Evolutionary conservation across 805 yeast species (phyloP).

Genomic region (Metschnikowia gruessii): DNA sequence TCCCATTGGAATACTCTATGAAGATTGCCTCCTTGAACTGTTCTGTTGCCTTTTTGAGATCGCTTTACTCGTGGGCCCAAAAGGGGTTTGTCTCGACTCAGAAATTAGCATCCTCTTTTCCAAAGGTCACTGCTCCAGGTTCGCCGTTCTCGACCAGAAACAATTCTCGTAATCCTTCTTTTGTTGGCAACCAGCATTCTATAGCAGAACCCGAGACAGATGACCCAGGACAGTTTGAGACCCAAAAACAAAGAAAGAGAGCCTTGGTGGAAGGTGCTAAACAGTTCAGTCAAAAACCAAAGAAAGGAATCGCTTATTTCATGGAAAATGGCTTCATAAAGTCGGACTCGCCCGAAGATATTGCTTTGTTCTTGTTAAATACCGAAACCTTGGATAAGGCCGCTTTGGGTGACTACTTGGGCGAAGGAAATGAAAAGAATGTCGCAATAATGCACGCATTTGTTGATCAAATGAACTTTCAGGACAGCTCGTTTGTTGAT

Average conservation of each 20-base stretch:
- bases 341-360: slow-evolving; percentile 57
- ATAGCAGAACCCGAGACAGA: slow-evolving; percentile 65
- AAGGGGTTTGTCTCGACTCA: slow-evolving; percentile 38
- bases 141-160: slow-evolving; percentile 26
- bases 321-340: slow-evolving; percentile 61
- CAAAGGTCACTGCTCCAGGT: slow-evolving; percentile 13
- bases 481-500: slow-evolving; percentile 66
- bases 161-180: slow-evolving; percentile 33
- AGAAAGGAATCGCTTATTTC: slow-evolving; percentile 67
- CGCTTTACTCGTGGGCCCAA: slow-evolving; percentile 85
- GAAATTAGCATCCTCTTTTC: background rate
- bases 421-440: slow-evolving; percentile 79
- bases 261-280: slow-evolving; percentile 73
- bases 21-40: slow-evolving; percentile 79
- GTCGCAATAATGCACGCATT: slow-evolving; percentile 89
- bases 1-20: slow-evolving; percentile 79
- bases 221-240: slow-evolving; percentile 83
- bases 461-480: slow-evolving; percentile 83
- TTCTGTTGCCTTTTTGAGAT: slow-evolving; percentile 75
- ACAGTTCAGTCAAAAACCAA: slow-evolving; percentile 82
- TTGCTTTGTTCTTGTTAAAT: slow-evolving; percentile 70
- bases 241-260: slow-evolving; percentile 76
- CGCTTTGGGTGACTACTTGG: slow-evolving; percentile 85
- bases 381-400: slow-evolving; percentile 81
- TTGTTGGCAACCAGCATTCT: slow-evolving; percentile 20